Evolutionary conservation across 345 rosid genomes (phyloP).

Genomic region (Garcia nutans): DNA sequence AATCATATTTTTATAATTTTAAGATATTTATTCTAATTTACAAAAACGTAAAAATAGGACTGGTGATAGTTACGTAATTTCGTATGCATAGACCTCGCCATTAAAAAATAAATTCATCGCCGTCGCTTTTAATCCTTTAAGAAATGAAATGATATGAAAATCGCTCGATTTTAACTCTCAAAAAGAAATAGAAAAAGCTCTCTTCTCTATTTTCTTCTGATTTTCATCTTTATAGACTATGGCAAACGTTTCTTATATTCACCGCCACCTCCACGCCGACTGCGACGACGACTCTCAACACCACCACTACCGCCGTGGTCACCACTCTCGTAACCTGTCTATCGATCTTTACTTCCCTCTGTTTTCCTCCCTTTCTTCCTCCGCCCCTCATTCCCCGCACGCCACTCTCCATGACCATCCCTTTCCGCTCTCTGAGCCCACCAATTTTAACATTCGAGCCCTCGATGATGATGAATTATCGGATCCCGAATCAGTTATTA

Average conservation of each 20-base stretch:
- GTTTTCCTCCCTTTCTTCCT: conserved; percentile 24
- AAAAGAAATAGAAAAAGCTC: not conserved
- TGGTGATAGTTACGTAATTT: not conserved
- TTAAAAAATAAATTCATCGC: not conserved
- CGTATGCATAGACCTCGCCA: no score
- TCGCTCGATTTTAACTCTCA: not conserved
- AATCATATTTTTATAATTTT: no score
- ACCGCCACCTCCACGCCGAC: not conserved
- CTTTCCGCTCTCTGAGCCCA: not conserved
- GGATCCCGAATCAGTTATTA: conserved; percentile 33
- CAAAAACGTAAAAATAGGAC: no score
- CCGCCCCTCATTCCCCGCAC: conserved; percentile 10
- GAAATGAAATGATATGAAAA: not conserved
- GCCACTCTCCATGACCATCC: conserved; percentile 8
- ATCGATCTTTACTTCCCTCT: conserved; percentile 37
- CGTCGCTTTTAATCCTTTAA: not conserved
- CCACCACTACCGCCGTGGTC: conserved; percentile 24
- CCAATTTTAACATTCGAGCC: not conserved
- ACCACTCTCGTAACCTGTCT: conserved; percentile 21
- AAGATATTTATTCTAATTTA: no score
- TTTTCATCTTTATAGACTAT: conserved; percentile 4
- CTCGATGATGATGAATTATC: conserved; percentile 28
- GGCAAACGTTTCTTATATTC: conserved; percentile 49
- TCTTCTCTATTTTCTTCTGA: no score
- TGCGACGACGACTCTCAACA: conserved; percentile 25